Evolutionary conservation across 2,329 filamentous ascomycete genomes (phyloP).

Genomic region (Fusarium sp.): DNA sequence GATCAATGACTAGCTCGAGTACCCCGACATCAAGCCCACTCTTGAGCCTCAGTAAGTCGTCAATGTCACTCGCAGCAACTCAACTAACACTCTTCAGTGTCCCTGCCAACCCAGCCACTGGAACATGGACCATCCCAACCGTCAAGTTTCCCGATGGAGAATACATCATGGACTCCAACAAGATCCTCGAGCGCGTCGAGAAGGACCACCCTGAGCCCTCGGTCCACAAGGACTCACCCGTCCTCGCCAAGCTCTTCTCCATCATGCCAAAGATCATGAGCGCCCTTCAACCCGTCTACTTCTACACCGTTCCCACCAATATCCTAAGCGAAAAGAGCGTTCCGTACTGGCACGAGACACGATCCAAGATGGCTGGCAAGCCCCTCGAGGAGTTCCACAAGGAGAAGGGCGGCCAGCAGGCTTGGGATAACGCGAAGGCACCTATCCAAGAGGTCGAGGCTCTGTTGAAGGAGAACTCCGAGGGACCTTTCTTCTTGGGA

Average conservation of each 20-base stretch:
- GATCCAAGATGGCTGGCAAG: slow-evolving; percentile 61
- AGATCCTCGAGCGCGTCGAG: slow-evolving; percentile 70
- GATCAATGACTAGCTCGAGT: slow-evolving; percentile 59
- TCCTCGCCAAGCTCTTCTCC: slow-evolving; percentile 56
- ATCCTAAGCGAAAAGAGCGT: slow-evolving; percentile 62
- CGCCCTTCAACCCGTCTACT: slow-evolving; percentile 52
- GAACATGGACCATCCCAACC: slow-evolving; percentile 56
- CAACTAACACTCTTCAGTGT: slow-evolving; percentile 23
- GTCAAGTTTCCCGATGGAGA: slow-evolving; percentile 64
- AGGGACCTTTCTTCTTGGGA: slow-evolving; percentile 71
- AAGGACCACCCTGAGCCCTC: slow-evolving; percentile 65
- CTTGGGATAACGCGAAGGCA: slow-evolving; percentile 57
- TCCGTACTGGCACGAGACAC: slow-evolving; percentile 66
- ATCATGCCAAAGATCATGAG: slow-evolving; percentile 48
- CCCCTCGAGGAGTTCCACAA: slow-evolving; percentile 59
- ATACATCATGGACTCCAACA: slow-evolving; percentile 71
- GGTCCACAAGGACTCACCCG: slow-evolving; percentile 65
- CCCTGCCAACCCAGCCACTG: slow-evolving; percentile 30
- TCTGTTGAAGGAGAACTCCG: slow-evolving; percentile 62
- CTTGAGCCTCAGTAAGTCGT: slow-evolving; percentile 62
- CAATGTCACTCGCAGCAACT: neutral
- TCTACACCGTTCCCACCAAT: slow-evolving; percentile 58
- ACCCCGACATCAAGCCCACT: slow-evolving; percentile 68
- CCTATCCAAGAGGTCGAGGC: slow-evolving; percentile 50
- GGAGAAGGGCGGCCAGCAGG: slow-evolving; percentile 59